phyloP scores from a whole-genome alignment of 352 stramenopile genomes.

The Pythium myriotylum region DNA sequence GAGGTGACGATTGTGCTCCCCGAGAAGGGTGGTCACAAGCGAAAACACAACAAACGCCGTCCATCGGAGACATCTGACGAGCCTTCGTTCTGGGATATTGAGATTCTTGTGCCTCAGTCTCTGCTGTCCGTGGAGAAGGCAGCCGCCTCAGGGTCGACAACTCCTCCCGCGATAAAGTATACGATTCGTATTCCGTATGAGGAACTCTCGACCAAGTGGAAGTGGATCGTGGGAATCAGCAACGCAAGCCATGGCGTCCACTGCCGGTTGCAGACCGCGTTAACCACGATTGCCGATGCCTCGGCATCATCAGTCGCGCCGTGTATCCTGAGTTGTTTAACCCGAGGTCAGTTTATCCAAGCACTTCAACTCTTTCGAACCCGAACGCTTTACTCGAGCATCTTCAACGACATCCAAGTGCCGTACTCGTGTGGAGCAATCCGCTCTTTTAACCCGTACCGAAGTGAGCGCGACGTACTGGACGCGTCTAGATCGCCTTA shows the following conservation, averaged over 20 bases:
- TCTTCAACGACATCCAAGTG: constrained; percentile 83
- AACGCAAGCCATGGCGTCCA: constrained; percentile 53
- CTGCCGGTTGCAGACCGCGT: constrained; percentile 28
- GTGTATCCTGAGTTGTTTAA: constrained; percentile 64
- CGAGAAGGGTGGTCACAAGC: constrained; percentile 4
- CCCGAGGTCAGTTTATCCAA: constrained; percentile 72
- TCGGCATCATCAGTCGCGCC: constrained; percentile 7
- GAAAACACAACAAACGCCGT: not conserved
- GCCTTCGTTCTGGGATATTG: constrained; percentile 21
- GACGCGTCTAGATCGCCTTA: constrained; percentile 54
- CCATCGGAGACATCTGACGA: constrained; percentile 7
- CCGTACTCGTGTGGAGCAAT: constrained; percentile 78
- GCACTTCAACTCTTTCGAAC: constrained; percentile 69
- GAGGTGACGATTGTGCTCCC: constrained; percentile 12
- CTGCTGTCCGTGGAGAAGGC: not conserved
- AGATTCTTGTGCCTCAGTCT: not conserved
- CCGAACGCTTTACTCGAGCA: constrained; percentile 71
- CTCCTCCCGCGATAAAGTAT: not conserved
- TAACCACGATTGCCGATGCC: not conserved
- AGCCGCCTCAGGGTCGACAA: not conserved
- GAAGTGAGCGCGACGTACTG: constrained; percentile 34
- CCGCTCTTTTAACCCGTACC: constrained; percentile 84
- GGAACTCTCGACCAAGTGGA: constrained; percentile 58
- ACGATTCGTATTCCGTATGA: constrained; percentile 53
- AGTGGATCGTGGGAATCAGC: constrained; percentile 63